These are phyloP conservation scores for Ustilago sp. DNA, from an alignment of 1,284 basidiomycete species.

Conservation along the genomic window DNA sequence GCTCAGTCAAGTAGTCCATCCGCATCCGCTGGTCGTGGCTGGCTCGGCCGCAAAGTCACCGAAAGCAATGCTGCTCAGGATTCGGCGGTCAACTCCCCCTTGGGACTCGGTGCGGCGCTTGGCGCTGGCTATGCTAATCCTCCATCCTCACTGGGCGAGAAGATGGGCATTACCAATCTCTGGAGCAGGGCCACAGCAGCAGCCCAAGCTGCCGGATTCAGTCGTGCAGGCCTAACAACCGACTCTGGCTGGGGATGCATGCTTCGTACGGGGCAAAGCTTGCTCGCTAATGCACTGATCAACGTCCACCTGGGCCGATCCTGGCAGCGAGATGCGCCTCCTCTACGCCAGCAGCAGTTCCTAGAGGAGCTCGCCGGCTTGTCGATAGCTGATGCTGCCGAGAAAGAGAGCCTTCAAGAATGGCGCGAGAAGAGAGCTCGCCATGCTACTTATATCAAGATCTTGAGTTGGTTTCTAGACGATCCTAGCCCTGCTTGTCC, in stretches of 20 bases:
- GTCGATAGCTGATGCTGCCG: constrained; percentile 16
- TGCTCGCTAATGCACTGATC: constrained; percentile 88
- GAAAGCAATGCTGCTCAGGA: constrained; percentile 35
- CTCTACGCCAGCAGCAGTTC: constrained; percentile 22
- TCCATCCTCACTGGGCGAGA: constrained; percentile 53
- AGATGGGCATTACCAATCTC: constrained; percentile 62
- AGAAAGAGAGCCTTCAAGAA: constrained; percentile 16
- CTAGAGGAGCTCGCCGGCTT: constrained; percentile 24
- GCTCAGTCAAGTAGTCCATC: constrained; percentile 24
- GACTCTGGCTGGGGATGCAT: constrained; percentile 99
- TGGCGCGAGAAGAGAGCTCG: constrained; percentile 30
- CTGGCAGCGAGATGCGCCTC: constrained; percentile 50
- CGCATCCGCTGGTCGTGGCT: constrained; percentile 29
- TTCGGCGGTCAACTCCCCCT: constrained; percentile 11
- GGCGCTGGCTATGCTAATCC: constrained; percentile 37
- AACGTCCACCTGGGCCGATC: constrained; percentile 80
- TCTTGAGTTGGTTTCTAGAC: constrained; percentile 94
- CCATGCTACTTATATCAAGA: constrained; percentile 79
- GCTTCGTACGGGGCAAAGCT: constrained; percentile 91
- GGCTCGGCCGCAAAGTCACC: constrained; percentile 43
- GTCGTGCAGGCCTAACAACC: constrained; percentile 79
- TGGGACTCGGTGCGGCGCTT: constrained; percentile 36
- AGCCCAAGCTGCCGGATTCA: constrained; percentile 58
- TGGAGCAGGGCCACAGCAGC: constrained; percentile 63
- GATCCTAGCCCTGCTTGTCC: constrained; percentile 87